Base-by-base conservation (phyloP, 2,329 filamentous ascomycete genomes). In the Trichoderma hamatum region DNA sequence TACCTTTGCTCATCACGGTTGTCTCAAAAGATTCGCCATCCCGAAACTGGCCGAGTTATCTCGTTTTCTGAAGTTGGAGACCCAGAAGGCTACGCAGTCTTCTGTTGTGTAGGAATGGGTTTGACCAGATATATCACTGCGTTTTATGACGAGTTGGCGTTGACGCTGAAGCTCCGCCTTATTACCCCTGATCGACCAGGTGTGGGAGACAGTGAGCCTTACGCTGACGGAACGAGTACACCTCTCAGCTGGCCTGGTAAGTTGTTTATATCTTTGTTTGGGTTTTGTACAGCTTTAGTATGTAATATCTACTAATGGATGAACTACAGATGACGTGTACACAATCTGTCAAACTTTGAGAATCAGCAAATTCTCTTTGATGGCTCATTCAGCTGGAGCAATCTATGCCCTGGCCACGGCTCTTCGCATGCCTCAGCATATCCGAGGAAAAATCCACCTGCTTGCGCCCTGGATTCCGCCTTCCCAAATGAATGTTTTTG, bases 41-140 rank as follows among this genome's bases (percentile, higher is more conserved):
- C 94, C 0, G 90, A 92, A 69, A 96, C 92, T 0, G 94, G 94
- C 1, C 89, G 96, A 19, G 85, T 91, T 3, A 97, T 99, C 73
- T 96, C 94, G 0, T 99, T 97, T 76, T 98, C 95, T 0, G 96
- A 99, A 78, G 96, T 99, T 3, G 96, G 96, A 16, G 94, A 98
- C 78, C 90, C 94, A 0, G 89, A 95, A 54, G 96, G 96, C 1
- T 95, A 91, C 73, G 95, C 94, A 3, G 93, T 99, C 2, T 94
- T 99, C 74, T 96, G 96, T 77, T 99, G 96, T 75, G 94, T 99
- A 3, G 96, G 96, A 24, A 99, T 99, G 96, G 96, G 96, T 0
- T 81, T 99, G 75, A 99, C 96, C 13, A 88, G 96, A 79, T 99
- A 96, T 77, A 92, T 99, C 70, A 97, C 93, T 70, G 94, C 94